Evolutionary conservation across 805 yeast genomes (phyloP).

Genomic region (Cyberlindnera petersonii): DNA sequence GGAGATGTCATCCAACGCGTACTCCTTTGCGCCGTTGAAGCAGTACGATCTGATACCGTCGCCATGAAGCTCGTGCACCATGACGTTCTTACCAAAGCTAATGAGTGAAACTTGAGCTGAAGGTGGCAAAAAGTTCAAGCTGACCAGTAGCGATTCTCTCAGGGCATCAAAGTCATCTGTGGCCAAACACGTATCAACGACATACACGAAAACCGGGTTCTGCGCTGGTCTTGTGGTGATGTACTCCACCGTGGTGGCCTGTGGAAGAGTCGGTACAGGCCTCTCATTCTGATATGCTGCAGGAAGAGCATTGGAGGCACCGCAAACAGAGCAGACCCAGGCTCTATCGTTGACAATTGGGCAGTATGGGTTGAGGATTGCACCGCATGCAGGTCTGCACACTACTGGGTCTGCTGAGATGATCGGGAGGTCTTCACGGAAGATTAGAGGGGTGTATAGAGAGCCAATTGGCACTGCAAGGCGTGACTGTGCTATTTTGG

Average conservation of each 20-base stretch:
- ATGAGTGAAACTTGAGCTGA: conserved; percentile 54
- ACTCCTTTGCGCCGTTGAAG: conserved; percentile 56
- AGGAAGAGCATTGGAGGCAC: conserved; percentile 41
- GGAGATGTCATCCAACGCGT: conserved; percentile 45
- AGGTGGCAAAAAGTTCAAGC: conserved; percentile 49
- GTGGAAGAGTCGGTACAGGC: conserved; percentile 15
- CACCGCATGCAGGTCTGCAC: conserved; percentile 50
- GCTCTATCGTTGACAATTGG: conserved; percentile 26
- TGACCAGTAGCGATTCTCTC: conserved; percentile 44
- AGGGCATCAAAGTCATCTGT: conserved; percentile 48
- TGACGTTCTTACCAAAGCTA: conserved; percentile 57
- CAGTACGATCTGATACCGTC: conserved; percentile 34
- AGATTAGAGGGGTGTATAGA: conserved; percentile 55
- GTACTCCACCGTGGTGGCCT: conserved; percentile 49
- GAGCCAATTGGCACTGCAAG: conserved; percentile 54
- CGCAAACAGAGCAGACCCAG: conserved; percentile 61
- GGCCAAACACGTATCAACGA: conserved; percentile 55
- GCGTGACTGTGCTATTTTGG: conserved; percentile 49
- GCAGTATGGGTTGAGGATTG: conserved; percentile 50
- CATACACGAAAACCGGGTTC: conserved; percentile 43
- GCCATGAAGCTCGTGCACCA: conserved; percentile 47
- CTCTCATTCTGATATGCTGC: conserved; percentile 34
- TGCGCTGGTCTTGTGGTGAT: conserved; percentile 21
- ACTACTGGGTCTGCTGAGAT: conserved; percentile 40
- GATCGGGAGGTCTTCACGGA: conserved; percentile 35